Evolutionary conservation across 345 rosid genomes (phyloP).

Genomic region (Acer negundo): DNA sequence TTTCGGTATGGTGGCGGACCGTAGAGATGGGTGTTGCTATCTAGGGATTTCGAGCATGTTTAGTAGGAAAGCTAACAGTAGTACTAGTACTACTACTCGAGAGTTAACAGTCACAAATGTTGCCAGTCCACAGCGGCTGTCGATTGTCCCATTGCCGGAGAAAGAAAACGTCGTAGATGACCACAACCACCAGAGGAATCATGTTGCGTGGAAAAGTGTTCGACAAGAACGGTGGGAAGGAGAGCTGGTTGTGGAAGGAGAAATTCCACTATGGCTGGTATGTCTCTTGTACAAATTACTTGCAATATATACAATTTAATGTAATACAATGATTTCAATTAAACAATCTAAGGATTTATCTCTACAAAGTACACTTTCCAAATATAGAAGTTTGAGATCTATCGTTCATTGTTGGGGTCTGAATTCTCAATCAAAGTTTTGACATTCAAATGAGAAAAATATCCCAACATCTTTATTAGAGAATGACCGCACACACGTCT

Average conservation of each 20-base stretch:
- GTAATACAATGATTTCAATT: too few species aligned
- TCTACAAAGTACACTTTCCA: too few species aligned
- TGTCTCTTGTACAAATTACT: conserved; percentile 11
- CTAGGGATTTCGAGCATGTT: not conserved
- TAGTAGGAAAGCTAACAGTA: conserved; percentile 19
- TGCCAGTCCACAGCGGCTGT: conserved; percentile 31
- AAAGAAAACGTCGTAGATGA: conserved; percentile 16
- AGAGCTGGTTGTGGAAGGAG: conserved; percentile 72
- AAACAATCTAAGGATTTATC: too few species aligned
- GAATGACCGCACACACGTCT: too few species aligned
- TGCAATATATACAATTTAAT: too few species aligned
- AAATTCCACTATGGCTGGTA: conserved; percentile 94
- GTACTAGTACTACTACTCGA: not conserved
- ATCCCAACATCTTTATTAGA: too few species aligned
- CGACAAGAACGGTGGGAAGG: conserved; percentile 83
- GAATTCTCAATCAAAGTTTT: too few species aligned
- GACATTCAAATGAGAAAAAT: too few species aligned
- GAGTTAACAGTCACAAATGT: conserved; percentile 31
- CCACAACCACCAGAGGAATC: conserved; percentile 25
- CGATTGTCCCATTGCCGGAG: conserved; percentile 32
- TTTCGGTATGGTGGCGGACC: conserved; percentile 19
- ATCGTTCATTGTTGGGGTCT: too few species aligned
- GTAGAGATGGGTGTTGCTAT: conserved; percentile 12
- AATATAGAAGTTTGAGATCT: too few species aligned
- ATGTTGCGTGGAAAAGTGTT: conserved; percentile 88